Percentiles rank a stretch among this genome's conserved stretches.
Evolutionary conservation across 495 filamentous ascomycete species (phyloP).

Genomic region (Aspergillus ostianus): DNA sequence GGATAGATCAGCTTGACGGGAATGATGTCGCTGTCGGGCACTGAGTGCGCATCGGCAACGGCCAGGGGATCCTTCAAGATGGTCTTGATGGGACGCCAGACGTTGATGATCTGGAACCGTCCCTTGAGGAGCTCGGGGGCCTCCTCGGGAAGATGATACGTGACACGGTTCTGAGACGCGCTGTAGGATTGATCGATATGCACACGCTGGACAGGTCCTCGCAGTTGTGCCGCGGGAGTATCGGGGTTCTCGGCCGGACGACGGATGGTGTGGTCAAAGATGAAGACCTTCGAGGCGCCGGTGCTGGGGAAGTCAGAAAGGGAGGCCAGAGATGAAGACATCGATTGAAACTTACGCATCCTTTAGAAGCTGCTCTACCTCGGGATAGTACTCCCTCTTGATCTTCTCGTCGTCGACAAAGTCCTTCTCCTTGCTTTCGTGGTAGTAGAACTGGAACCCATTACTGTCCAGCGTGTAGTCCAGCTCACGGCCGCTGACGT

Average conservation of each 20-base stretch:
- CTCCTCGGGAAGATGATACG: slow-evolving; percentile 61
- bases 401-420: slow-evolving; percentile 67
- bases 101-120: slow-evolving; percentile 75
- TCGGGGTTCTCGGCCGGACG: slow-evolving; percentile 38
- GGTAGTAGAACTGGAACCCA: slow-evolving; percentile 51
- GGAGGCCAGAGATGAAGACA: not conserved
- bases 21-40: slow-evolving; percentile 47
- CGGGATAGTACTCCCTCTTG: slow-evolving; percentile 62
- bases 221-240: slow-evolving; percentile 26
- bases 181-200: slow-evolving; percentile 72
- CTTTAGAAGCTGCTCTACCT: slow-evolving; percentile 65
- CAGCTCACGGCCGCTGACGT: slow-evolving; percentile 49
- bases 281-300: slow-evolving; percentile 57
- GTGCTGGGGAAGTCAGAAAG: slow-evolving; percentile 32
- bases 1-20: slow-evolving; percentile 50
- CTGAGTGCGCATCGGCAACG: slow-evolving; percentile 53
- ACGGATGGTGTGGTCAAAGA: slow-evolving; percentile 78
- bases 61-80: slow-evolving; percentile 62
- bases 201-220: slow-evolving; percentile 64
- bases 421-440: slow-evolving; percentile 46
- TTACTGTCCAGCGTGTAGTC: slow-evolving; percentile 48
- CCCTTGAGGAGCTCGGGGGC: slow-evolving; percentile 59
- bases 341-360: slow-evolving; percentile 40
- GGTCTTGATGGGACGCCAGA: slow-evolving; percentile 71
- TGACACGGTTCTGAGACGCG: slow-evolving; percentile 55